Percentiles rank a stretch among this genome's conserved stretches.
These are phyloP conservation scores for Xanthoceras sorbifolium DNA, from an alignment of 345 rosid genomes.

Conservation along the genomic window DNA sequence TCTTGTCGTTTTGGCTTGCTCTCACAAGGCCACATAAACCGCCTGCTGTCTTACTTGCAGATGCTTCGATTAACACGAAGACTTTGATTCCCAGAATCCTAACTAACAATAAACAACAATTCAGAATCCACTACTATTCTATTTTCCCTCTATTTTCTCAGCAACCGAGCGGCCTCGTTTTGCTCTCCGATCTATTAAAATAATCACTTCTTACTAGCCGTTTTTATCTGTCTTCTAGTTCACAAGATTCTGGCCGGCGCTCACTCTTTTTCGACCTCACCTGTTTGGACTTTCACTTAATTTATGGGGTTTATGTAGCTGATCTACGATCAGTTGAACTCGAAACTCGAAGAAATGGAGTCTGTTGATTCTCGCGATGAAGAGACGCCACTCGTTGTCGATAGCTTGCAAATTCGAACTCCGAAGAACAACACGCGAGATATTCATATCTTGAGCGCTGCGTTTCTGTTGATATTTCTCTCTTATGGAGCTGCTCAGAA, in stretches of 20 bases:
- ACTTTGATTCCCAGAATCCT: constrained; percentile 14
- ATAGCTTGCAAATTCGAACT: constrained; percentile 28
- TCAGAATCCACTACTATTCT: background rate
- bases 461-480: constrained; percentile 75
- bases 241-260: constrained; percentile 40
- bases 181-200: background rate
- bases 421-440: constrained; percentile 58
- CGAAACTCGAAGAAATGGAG: constrained; percentile 39
- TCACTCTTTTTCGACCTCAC: constrained; percentile 35
- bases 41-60: background rate
- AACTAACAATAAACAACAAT: background rate
- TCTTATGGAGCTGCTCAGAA: constrained; percentile 98
- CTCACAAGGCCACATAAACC: background rate
- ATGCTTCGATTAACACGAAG: background rate
- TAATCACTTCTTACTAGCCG: background rate
- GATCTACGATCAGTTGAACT: constrained; percentile 8
- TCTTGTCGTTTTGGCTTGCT: background rate
- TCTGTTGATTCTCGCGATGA: constrained; percentile 43
- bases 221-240: constrained; percentile 23
- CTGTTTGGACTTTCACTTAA: constrained; percentile 28
- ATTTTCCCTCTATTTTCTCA: constrained; percentile 15
- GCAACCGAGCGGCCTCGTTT: constrained; percentile 1
- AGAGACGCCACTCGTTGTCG: constrained; percentile 60
- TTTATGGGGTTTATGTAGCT: constrained; percentile 18
- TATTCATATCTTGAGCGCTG: constrained; percentile 75